Evolutionary conservation across 2,329 filamentous ascomycete species (phyloP).

Genomic region (Tolypocladium capitatum): DNA sequence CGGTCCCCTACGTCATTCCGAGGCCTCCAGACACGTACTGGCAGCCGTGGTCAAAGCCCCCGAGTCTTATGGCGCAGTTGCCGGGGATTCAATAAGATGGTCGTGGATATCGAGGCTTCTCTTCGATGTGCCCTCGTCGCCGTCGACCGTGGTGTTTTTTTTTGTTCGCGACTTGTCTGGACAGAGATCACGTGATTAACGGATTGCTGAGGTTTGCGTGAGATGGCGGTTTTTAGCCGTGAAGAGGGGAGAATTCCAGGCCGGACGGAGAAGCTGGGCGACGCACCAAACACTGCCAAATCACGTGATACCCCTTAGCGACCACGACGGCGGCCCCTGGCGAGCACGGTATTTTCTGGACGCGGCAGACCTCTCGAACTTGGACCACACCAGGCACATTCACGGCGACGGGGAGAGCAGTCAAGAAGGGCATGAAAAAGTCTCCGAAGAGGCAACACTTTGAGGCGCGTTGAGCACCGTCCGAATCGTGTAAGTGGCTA

Average conservation of each 20-base stretch:
- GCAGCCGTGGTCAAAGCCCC: conserved; percentile 16
- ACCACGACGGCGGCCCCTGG: conserved; percentile 1
- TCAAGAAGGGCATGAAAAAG: not conserved
- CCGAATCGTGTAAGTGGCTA: not conserved
- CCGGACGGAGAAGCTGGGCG: not conserved
- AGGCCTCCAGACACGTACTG: conserved; percentile 16
- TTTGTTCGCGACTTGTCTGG: conserved; percentile 13
- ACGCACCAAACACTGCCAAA: conserved; percentile 7
- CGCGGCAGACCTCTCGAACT: not conserved
- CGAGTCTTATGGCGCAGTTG: conserved; percentile 12
- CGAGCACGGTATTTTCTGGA: not conserved
- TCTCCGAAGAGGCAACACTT: not conserved
- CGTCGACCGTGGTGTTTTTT: conserved; percentile 10
- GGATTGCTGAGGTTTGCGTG: too few species aligned
- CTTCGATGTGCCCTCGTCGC: conserved; percentile 9
- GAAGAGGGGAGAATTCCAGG: conserved; percentile 4
- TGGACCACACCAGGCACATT: conserved; percentile 4
- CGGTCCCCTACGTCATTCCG: conserved; percentile 13
- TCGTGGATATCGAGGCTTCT: conserved; percentile 10
- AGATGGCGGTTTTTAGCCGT: conserved; percentile 5
- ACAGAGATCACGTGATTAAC: conserved; percentile 18
- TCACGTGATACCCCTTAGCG: conserved; percentile 17
- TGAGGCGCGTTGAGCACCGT: not conserved
- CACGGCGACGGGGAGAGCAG: conserved; percentile 1
- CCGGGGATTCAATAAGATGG: conserved; percentile 16